phyloP scores from a whole-genome alignment of 768 basidiomycete genomes.

The Krasilnikovozyma curviuscula region DNA sequence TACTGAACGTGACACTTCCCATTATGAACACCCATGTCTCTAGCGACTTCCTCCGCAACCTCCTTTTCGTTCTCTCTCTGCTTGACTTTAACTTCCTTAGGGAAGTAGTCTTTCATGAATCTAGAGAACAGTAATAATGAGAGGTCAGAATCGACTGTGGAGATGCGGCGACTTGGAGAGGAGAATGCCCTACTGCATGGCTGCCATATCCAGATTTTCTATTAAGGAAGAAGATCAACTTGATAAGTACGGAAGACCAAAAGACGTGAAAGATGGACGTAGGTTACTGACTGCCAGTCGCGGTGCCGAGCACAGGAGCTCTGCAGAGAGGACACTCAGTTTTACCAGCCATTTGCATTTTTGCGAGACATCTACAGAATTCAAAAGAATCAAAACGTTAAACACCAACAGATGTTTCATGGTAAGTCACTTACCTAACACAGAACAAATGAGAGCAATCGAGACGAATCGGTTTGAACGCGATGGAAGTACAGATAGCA shows the following conservation, averaged over 20 bases:
- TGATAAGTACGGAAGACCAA: background rate
- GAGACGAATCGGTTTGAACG: conserved; percentile 58
- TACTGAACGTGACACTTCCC: no score
- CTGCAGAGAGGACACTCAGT: conserved; percentile 70
- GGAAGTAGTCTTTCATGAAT: conserved; percentile 87
- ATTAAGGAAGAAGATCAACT: background rate
- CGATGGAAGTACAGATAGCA: conserved; percentile 69
- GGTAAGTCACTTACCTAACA: conserved; percentile 14
- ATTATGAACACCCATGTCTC: conserved; percentile 52
- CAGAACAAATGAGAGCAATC: conserved; percentile 47
- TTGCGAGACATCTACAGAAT: conserved; percentile 41
- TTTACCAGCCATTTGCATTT: conserved; percentile 68
- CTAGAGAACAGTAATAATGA: conserved; percentile 33
- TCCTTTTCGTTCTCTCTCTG: conserved; percentile 55
- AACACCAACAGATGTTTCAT: background rate
- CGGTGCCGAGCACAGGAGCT: conserved; percentile 51
- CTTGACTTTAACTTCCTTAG: conserved; percentile 57
- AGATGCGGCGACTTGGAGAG: background rate
- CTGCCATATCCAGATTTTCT: conserved; percentile 21
- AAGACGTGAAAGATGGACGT: background rate
- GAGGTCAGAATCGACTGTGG: background rate
- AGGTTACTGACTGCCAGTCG: conserved; percentile 35
- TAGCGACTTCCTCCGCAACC: conserved; percentile 45
- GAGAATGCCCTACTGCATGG: conserved; percentile 22
- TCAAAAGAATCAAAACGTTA: background rate